Evolutionary conservation across 306 rosid genomes (phyloP), one percentile per base, ranked within the genome.

Genomic region (Casuarina equisetifolia): DNA sequence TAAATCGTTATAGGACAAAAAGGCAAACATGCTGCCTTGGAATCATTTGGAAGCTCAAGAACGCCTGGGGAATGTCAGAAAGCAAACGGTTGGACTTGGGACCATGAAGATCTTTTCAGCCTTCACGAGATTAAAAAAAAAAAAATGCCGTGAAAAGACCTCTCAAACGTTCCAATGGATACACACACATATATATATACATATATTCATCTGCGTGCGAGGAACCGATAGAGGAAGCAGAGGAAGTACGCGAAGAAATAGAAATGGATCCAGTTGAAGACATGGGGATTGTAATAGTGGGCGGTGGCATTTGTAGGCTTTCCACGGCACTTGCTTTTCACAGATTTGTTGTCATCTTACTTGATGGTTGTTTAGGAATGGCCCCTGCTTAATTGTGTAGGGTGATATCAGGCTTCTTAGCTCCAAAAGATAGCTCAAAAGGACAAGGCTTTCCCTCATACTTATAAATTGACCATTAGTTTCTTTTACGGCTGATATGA

Each of bases 221-320:
- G 35, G 35, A 55, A 55, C 2, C 36, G 35, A 7, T 36, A 55
- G 62, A 55, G 62, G 12, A 55, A 16, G 35, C 8, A 3, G 7
- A 44, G 8, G 48, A 44, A 44, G 8, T 6, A 44, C 7, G 8
- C 32, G 32, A 19, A 53, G 6, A 55, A 35, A 54, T 54, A 25
- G 20, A 5, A 52, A 89, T 86, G 89, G 45, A 79, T 19, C 63
- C 5, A 35, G 75, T 2, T 6, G 79, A 55, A 54, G 88, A 86
- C 4, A 68, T 49, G 0, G 88, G 84, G 12, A 83, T 88, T 72
- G 89, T 83, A 59, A 90, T 90, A 15, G 85, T 88, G 2, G 95
- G 95, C 70, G 95, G 87, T 50, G 95, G 92, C 2, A 86, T 88
- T 11, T 84, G 95, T 7, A 90, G 95, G 61, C 95, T 90, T 52